A percentile compares a stretch with the other conserved stretches of the same genome.
These are phyloP conservation scores for Trapa bicornis DNA, from an alignment of 345 rosid species.

Conservation along the genomic window DNA sequence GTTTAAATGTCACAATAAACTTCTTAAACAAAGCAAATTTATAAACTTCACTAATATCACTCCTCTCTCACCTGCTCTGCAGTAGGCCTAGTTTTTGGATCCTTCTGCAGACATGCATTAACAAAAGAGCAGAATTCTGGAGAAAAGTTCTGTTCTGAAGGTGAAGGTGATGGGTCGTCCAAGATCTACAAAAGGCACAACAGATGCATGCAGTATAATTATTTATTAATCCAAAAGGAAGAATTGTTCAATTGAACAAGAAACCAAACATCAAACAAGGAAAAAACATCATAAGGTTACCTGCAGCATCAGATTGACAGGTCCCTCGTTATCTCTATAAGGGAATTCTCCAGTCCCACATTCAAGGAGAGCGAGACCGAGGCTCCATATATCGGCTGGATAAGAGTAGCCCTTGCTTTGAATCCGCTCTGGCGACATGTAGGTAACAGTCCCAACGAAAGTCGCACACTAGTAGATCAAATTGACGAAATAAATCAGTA, in stretches of 20 bases:
- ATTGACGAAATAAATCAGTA: conserved; percentile 13
- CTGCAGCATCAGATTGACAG: conserved; percentile 92
- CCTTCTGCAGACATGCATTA: conserved; percentile 77
- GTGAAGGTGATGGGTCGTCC: conserved; percentile 94
- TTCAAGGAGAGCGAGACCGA: conserved; percentile 89
- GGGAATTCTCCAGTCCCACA: conserved; percentile 97
- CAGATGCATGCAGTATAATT: not conserved
- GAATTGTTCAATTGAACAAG: not conserved
- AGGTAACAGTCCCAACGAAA: conserved; percentile 96
- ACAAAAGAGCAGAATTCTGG: conserved; percentile 84
- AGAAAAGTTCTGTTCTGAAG: conserved; percentile 51
- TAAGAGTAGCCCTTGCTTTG: conserved; percentile 73
- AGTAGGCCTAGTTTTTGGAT: conserved; percentile 73
- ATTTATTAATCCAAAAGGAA: not conserved
- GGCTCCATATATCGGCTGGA: conserved; percentile 98
- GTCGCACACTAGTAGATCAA: conserved; percentile 72
- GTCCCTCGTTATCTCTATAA: conserved; percentile 75
- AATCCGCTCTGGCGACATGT: conserved; percentile 95
- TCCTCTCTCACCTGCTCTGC: conserved; percentile 62
- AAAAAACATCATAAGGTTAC: conserved; percentile 17
- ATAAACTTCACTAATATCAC: not conserved
- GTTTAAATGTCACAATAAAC: not conserved
- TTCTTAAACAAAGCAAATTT: not conserved
- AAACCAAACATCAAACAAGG: not conserved
- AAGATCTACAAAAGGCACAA: conserved; percentile 40